Percentiles rank a stretch among this genome's conserved stretches.
These are phyloP conservation scores for Solanum hybrid DNA, from an alignment of 305 asterid genomes.

Conservation along the genomic window DNA sequence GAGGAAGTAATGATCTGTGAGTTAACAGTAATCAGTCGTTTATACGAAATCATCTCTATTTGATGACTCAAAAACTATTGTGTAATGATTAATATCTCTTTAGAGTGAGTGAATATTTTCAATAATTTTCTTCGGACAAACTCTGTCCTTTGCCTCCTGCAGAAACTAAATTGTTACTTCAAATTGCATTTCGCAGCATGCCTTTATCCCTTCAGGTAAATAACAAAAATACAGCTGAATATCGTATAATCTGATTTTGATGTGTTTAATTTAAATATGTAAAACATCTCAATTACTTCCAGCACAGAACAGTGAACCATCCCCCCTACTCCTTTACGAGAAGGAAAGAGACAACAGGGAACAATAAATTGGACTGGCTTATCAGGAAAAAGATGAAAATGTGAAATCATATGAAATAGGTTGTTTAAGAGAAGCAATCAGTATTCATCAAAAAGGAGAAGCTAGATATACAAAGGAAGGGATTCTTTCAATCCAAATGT, in stretches of 20 bases:
- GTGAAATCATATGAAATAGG: neutral
- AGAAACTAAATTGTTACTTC: neutral
- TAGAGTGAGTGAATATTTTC: neutral
- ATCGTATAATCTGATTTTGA: neutral
- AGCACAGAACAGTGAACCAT: neutral
- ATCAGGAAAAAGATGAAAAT: constrained; percentile 1
- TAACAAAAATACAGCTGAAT: neutral
- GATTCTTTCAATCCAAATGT: neutral
- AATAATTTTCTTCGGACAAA: neutral
- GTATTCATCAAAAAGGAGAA: neutral
- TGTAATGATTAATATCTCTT: neutral
- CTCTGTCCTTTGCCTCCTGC: neutral
- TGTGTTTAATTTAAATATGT: neutral
- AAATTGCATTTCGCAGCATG: neutral
- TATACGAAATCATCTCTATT: neutral
- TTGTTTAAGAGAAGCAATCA: neutral
- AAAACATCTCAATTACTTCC: neutral
- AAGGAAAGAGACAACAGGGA: neutral
- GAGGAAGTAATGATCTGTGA: neutral
- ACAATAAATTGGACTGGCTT: neutral
- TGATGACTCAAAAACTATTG: neutral
- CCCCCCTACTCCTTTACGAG: neutral
- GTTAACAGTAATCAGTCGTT: neutral
- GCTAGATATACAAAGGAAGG: neutral
- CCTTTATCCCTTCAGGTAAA: neutral